phyloP scores from a whole-genome alignment of 116 monocot genomes.

The Posidonia oceanica region DNA sequence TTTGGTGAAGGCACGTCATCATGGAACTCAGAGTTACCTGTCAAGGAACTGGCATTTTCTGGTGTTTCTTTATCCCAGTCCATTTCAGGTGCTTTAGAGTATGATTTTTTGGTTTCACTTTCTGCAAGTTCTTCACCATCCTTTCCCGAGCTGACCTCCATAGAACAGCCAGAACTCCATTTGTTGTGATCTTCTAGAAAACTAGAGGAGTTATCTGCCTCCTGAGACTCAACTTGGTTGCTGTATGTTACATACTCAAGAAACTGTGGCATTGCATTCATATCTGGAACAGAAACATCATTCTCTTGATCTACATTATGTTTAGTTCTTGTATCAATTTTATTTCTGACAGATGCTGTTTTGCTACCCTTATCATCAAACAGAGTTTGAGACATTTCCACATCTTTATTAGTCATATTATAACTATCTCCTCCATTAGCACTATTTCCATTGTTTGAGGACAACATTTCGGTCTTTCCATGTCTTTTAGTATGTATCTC shows the following conservation, averaged over 20 bases:
- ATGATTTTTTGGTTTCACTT: constrained; percentile 1
- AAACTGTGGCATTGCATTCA: neutral
- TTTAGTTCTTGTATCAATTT: neutral
- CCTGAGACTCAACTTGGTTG: neutral
- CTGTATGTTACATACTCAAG: neutral
- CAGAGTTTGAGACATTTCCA: neutral
- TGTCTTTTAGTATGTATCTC: constrained; percentile 7
- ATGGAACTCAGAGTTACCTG: neutral
- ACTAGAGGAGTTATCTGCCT: neutral
- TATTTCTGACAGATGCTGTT: neutral
- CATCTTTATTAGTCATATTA: neutral
- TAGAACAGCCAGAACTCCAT: neutral
- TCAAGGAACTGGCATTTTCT: neutral
- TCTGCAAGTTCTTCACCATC: neutral
- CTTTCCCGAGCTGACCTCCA: neutral
- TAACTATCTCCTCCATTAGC: neutral
- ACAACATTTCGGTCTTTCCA: constrained; percentile 3
- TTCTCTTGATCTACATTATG: neutral
- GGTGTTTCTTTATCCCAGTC: constrained; percentile 1
- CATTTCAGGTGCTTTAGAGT: neutral
- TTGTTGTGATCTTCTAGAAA: neutral
- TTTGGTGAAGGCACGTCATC: neutral
- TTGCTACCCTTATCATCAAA: neutral
- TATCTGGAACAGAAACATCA: neutral
- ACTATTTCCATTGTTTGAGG: neutral